Base-by-base conservation (phyloP, 164 flowering plant species). In the Annona squamosa region DNA sequence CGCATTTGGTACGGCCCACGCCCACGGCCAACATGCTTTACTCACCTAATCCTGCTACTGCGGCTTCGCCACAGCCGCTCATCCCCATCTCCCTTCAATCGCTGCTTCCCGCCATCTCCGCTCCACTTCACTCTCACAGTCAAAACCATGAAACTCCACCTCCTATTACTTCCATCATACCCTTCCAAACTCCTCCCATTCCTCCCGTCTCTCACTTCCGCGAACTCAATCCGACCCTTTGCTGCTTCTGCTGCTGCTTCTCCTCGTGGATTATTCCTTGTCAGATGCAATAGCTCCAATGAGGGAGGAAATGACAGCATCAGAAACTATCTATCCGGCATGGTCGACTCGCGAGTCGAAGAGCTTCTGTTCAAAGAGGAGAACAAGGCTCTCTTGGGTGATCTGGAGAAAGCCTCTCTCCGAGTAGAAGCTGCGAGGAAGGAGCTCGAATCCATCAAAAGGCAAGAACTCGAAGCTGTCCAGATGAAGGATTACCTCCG, bases 361-460 rank as follows among this genome's bases (percentile, higher is more conserved):
- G 87, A 87, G 66, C 78, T 94, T 1, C 68, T 94, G 83, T 82
- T 78, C 68, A 87, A 77, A 70, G 90, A 95, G 65, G 98, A 91
- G 83, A 95, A 93, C 77, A 83, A 63, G 84, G 85, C 0, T 46
- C 77, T 91, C 84, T 75, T 93, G 6, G 91, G 87, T 74, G 97
- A 89, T 73, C 82, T 95, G 85, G 91, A 87, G 72, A 78, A 82
- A 75, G 99, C 97, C 1, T 78, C 87, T 2, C 59, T 44, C 75
- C 87, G 97, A 70, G 99, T 95, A 0, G 93, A 90, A 18, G 71
- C 66, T 69, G 98, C 99, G 0, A 88, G 76, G 83, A 86, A 76
- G 73, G 87, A 88, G 82, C 91, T 93, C 3, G 94, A 85, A 1
- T 89, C 85, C 79, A 87, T 90, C 62, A 82, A 91, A 71, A 87